Evolutionary conservation across 2,329 filamentous ascomycete species (phyloP).

Genomic region (Hymenotorrendiella dingleyae): DNA sequence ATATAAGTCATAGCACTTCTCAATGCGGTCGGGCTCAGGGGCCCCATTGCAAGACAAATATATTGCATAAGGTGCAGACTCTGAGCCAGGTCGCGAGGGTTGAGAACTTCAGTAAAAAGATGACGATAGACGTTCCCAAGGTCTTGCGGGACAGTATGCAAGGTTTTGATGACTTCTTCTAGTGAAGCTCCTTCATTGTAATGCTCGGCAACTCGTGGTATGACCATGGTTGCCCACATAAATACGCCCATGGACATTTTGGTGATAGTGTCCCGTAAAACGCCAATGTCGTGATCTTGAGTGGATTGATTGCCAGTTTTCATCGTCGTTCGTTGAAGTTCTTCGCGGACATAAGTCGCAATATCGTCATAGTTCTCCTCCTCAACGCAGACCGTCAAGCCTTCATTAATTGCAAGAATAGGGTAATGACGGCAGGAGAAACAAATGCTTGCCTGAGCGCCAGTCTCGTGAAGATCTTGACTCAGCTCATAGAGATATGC

Average conservation of each 20-base stretch:
- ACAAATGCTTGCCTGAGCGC: conserved; percentile 6
- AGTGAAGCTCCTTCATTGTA: neutral
- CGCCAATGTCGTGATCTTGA: neutral
- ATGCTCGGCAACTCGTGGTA: neutral
- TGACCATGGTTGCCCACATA: conserved; percentile 32
- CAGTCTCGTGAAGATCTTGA: neutral
- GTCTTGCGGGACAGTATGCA: neutral
- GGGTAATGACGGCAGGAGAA: conserved; percentile 22
- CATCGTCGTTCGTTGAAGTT: conserved; percentile 12
- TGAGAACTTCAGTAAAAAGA: neutral
- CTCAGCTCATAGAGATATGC: conserved; percentile 6
- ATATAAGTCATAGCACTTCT: neutral
- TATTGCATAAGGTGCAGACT: neutral
- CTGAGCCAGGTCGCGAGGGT: neutral
- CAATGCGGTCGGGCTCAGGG: neutral
- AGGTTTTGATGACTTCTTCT: neutral
- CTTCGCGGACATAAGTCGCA: conserved; percentile 22
- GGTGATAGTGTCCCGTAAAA: conserved; percentile 20
- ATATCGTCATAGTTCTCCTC: conserved; percentile 31
- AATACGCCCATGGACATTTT: conserved; percentile 31
- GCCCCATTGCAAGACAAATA: neutral
- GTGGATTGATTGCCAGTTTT: neutral
- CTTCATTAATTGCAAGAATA: conserved; percentile 6
- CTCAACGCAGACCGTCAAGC: conserved; percentile 28
- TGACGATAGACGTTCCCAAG: neutral